Percentiles rank a stretch among this genome's conserved stretches.
Evolutionary conservation across 306 rosid genomes (phyloP).

Genomic region (Medicago lupulina): DNA sequence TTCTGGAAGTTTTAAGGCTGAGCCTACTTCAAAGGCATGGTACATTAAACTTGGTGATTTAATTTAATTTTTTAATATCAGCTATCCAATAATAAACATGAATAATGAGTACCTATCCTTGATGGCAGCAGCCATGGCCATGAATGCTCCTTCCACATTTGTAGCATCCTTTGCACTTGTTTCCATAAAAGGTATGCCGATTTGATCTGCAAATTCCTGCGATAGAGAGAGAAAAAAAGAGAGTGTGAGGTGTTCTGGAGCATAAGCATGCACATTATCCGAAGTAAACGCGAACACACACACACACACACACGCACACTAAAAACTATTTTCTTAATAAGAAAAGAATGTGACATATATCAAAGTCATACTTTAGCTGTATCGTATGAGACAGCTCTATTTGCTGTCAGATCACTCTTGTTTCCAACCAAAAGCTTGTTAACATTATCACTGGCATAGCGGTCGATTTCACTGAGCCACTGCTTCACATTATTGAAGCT

Average conservation of each 20-base stretch:
- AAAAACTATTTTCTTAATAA: conserved; percentile 19
- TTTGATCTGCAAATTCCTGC: conserved; percentile 60
- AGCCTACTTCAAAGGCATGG: conserved; percentile 21
- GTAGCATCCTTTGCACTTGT: conserved; percentile 65
- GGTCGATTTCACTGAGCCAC: conserved; percentile 69
- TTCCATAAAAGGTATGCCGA: conserved; percentile 66
- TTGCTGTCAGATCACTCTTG: conserved; percentile 63
- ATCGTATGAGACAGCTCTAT: conserved; percentile 59
- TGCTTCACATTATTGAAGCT: conserved; percentile 67
- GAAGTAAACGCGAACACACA: conserved; percentile 12
- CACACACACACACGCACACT: not conserved
- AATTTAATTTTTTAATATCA: not conserved
- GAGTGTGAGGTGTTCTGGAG: conserved; percentile 17
- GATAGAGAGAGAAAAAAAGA: not conserved
- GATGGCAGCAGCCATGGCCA: conserved; percentile 66
- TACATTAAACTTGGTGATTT: not conserved
- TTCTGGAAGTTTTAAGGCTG: not conserved
- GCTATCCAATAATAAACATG: conserved; percentile 5
- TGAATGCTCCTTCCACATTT: conserved; percentile 63
- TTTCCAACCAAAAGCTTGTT: conserved; percentile 69
- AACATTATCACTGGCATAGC: conserved; percentile 63
- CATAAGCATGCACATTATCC: conserved; percentile 19
- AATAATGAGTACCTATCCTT: conserved; percentile 47
- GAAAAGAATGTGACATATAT: conserved; percentile 26
- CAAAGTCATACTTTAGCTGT: conserved; percentile 53